These are phyloP conservation scores for Wallacemonas rigidus DNA, from an alignment of 208 protist species.

Conservation along the genomic window DNA sequence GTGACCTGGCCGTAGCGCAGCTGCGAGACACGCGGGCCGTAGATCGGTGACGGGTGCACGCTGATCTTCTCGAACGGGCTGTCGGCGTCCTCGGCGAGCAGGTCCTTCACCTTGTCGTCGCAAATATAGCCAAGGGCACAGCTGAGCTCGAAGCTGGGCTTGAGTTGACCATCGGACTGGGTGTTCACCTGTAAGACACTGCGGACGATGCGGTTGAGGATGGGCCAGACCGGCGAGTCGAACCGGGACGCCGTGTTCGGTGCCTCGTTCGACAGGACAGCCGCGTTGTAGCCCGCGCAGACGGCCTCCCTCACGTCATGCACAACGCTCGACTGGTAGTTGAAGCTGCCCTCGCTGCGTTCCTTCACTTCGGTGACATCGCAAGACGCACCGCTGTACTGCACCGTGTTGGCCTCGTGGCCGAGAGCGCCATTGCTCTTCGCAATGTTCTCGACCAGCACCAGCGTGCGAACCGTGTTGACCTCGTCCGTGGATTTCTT, in stretches of 20 bases:
- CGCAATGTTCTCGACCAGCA: conserved; percentile 56
- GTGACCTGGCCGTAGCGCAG: conserved; percentile 59
- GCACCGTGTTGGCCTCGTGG: conserved; percentile 33
- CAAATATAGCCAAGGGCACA: conserved; percentile 70
- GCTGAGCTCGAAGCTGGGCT: conserved; percentile 52
- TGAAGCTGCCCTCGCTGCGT: conserved; percentile 51
- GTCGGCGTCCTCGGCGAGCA: conserved; percentile 36
- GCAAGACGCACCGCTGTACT: conserved; percentile 34
- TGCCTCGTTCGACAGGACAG: conserved; percentile 66
- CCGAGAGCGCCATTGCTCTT: conserved; percentile 40
- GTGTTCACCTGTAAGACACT: conserved; percentile 49
- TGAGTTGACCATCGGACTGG: conserved; percentile 20
- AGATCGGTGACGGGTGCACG: conserved; percentile 78
- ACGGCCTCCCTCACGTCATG: conserved; percentile 50
- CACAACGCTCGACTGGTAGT: conserved; percentile 61
- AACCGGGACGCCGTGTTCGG: conserved; percentile 56
- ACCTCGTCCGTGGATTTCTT: conserved; percentile 17
- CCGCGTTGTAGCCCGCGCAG: conserved; percentile 67
- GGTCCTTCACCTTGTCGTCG: conserved; percentile 70
- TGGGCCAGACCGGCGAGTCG: conserved; percentile 70
- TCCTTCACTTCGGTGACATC: conserved; percentile 58
- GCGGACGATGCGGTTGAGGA: conserved; percentile 62
- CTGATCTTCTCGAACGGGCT: conserved; percentile 50
- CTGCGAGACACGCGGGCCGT: conserved; percentile 66
- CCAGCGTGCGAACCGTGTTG: conserved; percentile 66